Conservation (phyloP, 2,329 filamentous ascomycete species). For the Aspergillus sp. region DNA sequence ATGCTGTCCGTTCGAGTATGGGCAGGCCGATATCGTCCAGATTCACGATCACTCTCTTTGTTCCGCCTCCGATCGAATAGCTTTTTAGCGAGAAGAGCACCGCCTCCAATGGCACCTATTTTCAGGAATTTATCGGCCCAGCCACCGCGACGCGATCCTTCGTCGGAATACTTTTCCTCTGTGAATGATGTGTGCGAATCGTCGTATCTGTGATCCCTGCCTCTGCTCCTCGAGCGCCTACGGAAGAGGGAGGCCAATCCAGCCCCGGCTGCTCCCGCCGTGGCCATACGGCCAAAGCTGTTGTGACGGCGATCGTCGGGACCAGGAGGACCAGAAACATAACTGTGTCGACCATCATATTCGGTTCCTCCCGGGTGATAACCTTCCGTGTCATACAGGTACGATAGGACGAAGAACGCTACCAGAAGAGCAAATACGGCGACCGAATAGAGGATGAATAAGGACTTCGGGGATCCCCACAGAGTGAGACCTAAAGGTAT, state of each 20-base stretch:
- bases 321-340: constrained; percentile 47
- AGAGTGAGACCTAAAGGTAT: constrained; percentile 85
- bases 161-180: constrained; percentile 66
- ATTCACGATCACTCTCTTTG: constrained; percentile 53
- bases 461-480: constrained; percentile 81
- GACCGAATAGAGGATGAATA: constrained; percentile 83
- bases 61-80: constrained; percentile 58
- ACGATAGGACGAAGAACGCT: constrained; percentile 77
- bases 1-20: constrained; percentile 48
- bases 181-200: constrained; percentile 58
- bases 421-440: constrained; percentile 73
- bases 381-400: constrained; percentile 56
- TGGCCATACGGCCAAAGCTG: constrained; percentile 50
- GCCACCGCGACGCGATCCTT: constrained; percentile 50
- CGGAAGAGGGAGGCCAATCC: constrained; percentile 55
- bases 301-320: constrained; percentile 46
- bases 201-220: constrained; percentile 44
- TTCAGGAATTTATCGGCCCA: constrained; percentile 62
- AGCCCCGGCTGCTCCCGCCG: constrained; percentile 57
- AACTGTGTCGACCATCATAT: constrained; percentile 60
- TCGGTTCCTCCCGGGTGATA: constrained; percentile 52
- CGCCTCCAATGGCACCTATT: constrained; percentile 62
- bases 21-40: constrained; percentile 53
- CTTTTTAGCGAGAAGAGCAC: constrained; percentile 60
- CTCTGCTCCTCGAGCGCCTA: constrained; percentile 42